These are phyloP conservation scores for Eucalyptus globulus DNA, from an alignment of 345 rosid species.

Conservation along the genomic window DNA sequence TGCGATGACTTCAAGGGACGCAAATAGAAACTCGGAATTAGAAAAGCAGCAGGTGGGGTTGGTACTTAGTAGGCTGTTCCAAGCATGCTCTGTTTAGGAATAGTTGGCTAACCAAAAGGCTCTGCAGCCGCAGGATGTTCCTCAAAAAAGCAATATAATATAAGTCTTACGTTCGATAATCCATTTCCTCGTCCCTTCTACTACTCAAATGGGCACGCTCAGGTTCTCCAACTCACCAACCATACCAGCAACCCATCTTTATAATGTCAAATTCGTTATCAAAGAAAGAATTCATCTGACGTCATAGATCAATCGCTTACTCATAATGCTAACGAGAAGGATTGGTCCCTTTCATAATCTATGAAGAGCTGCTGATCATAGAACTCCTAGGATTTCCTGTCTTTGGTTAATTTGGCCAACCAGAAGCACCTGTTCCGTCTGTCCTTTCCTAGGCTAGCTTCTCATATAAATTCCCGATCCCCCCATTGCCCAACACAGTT, in stretches of 20 bases:
- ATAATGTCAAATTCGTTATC: background rate
- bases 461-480: background rate
- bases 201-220: background rate
- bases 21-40: background rate
- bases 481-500: background rate
- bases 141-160: background rate
- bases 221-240: background rate
- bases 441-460: background rate
- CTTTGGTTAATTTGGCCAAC: background rate
- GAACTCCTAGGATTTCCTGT: background rate
- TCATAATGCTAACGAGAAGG: background rate
- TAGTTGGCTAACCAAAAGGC: background rate
- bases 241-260: background rate
- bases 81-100: background rate
- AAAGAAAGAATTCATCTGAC: background rate
- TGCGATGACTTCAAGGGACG: background rate
- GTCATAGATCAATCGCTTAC: background rate
- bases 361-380: background rate
- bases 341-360: background rate
- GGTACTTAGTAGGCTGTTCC: background rate
- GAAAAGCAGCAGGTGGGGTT: background rate
- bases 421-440: background rate
- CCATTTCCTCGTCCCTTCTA: background rate
- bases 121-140: background rate
- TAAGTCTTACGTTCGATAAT: background rate